Base-by-base conservation (phyloP, 1,284 basidiomycete species). In the Meira nashicola region DNA sequence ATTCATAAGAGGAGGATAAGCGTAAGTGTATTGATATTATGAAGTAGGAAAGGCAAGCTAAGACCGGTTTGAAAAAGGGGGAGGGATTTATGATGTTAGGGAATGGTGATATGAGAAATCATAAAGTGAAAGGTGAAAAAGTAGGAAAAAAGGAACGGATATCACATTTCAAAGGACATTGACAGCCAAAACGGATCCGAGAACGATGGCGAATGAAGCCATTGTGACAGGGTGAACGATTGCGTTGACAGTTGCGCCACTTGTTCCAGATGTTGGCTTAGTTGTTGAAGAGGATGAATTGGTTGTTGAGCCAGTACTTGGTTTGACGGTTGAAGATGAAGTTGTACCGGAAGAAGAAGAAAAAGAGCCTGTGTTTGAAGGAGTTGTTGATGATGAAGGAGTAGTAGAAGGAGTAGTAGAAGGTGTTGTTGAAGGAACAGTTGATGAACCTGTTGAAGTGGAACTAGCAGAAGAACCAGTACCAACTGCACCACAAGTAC, bases 281-380 rank as follows among this genome's bases (percentile, higher is more conserved):
- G 60, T 77, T 1, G 62, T 64, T 12, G 73, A 76, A 25, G 74
- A 77, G 46, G 67, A 76, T 8, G 66, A 69, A 46, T 12, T 48
- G 17, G 6, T 48, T 25, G n/a, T 48, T 19, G 46, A 48, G 46
- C 17, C 25, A 23, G 12, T 48, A 12, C 23, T 48, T 12, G 46
- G 6, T 5, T 12, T 12, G 25, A 5, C 2, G 46, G 5, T 12
- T 12, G 46, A 21, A 14, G 46, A 14, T 48, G 46, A 23, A 21
- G 41, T 43, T n/a, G 41, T 5, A 43, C n/a, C 19, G 3, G 15
- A n/a, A n/a, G 41, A n/a, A 21, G 4, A n/a, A n/a, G 41, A n/a
- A 21, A 3, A 4, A 4, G 41, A 4, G 17, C 46, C 25, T 25
- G n/a, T 3, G 46, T 17, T 48, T 12, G 46, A 48, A 48, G 46